Base-by-base conservation (phyloP, 208 protist genomes). In the Acanthamoeba healyi region DNA sequence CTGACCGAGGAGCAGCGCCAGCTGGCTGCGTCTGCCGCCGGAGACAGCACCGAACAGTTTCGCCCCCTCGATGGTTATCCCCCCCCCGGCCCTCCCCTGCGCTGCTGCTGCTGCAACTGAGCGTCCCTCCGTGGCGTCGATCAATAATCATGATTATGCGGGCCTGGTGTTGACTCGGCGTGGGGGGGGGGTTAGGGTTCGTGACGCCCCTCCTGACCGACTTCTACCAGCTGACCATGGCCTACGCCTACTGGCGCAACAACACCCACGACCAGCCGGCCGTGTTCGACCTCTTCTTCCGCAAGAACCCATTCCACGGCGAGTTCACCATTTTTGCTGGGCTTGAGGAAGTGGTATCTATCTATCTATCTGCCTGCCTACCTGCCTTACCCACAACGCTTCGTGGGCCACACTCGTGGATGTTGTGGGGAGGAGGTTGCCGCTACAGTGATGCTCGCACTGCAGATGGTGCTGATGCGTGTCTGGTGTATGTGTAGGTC, bases 281-380 rank as follows among this genome's bases (percentile, higher is more conserved):
- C 0, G 96, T 97, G 15, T 98, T 98, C 94, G 98, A 98, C 94
- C 61, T 98, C 7, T 98, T 98, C 94, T 98, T 98, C 91, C 95
- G 98, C 61, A 98, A 98, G 88, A 96, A 96, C 46, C 98, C 98
- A 4, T 98, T 98, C 81, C 61, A 97, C n/a, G 98, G 98, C 2
- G 95, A 97, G 26, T 98, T 97, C 58, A 96, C 97, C 9, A 79
- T 98, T 1, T 98, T 98, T 95, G 97, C 95, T 17, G 98, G 98
- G 40, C 81, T 98, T 22, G 97, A 97, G 38, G 96, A 97, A 67
- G 91, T 38, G 72, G 91, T 94, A n/a, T n/a, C n/a, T n/a, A n/a
- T n/a, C n/a, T n/a, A n/a, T n/a, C n/a, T n/a, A n/a, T n/a, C n/a
- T n/a, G n/a, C n/a, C n/a, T n/a, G n/a, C n/a, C n/a, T n/a, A n/a